These are phyloP conservation scores for Neofusicoccum sp. DNA, from an alignment of 2,329 filamentous ascomycete species.

Conservation along the genomic window DNA sequence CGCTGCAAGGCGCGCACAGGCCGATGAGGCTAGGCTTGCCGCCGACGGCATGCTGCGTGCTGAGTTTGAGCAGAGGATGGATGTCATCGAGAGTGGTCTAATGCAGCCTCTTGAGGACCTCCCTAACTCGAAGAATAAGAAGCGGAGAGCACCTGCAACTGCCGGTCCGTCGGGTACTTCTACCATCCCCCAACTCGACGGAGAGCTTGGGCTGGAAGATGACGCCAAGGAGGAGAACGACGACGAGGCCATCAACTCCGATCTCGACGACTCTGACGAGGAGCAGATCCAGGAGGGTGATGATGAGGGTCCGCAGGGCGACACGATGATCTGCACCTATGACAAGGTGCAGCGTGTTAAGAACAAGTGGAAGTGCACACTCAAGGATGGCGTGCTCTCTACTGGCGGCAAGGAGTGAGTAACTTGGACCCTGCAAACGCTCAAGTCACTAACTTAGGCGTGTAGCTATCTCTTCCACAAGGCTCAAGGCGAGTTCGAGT, in stretches of 20 bases:
- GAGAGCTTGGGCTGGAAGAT: conserved; percentile 53
- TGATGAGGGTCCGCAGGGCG: conserved; percentile 78
- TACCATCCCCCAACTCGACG: conserved; percentile 54
- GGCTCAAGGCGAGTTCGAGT: conserved; percentile 95
- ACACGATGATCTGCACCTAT: conserved; percentile 98
- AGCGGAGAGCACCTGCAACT: conserved; percentile 29
- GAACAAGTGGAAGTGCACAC: conserved; percentile 95
- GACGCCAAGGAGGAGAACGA: conserved; percentile 64
- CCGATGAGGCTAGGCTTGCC: conserved; percentile 52
- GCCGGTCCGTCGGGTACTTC: conserved; percentile 22
- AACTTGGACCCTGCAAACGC: not conserved
- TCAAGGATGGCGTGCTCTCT: conserved; percentile 94
- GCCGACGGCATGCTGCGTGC: conserved; percentile 70
- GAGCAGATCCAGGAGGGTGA: conserved; percentile 79
- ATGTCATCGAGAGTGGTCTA: conserved; percentile 72
- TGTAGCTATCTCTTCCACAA: conserved; percentile 93
- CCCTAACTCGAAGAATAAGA: conserved; percentile 54
- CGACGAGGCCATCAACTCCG: conserved; percentile 97
- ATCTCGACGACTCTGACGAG: conserved; percentile 93
- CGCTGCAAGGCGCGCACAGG: conserved; percentile 58
- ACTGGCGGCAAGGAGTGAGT: conserved; percentile 86
- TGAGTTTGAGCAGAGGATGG: conserved; percentile 66
- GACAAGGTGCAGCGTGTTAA: conserved; percentile 99
- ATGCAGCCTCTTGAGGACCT: conserved; percentile 71
- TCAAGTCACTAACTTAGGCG: not conserved